Conservation (phyloP, 1,284 basidiomycete species). For the Trichosporon faecale region DNA sequence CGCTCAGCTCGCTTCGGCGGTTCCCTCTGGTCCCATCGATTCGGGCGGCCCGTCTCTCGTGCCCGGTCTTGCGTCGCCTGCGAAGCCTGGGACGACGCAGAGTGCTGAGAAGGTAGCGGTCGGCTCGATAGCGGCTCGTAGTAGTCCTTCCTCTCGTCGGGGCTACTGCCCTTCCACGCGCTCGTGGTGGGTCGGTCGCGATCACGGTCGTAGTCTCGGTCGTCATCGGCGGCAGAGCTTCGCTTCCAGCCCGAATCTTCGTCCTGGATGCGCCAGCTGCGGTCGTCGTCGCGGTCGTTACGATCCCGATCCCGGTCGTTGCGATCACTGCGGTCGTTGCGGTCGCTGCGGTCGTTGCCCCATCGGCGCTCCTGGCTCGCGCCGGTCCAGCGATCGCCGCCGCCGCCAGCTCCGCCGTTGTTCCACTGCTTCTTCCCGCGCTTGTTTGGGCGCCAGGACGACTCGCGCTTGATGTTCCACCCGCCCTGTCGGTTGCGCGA, state of each 20-base stretch:
- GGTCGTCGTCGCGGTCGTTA: constrained; percentile 12
- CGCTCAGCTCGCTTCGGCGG: not conserved
- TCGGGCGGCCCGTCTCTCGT: not conserved
- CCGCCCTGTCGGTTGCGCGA: constrained; percentile 6
- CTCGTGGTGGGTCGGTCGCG: constrained; percentile 4
- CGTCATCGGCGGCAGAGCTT: constrained; percentile 6
- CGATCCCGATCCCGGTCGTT: constrained; percentile 11
- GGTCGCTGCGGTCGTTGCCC: constrained; percentile 14
- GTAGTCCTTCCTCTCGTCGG: constrained; percentile 9
- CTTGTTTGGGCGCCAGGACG: constrained; percentile 24
- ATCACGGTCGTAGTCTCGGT: constrained; percentile 11
- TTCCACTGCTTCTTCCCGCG: not conserved
- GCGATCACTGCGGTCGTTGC: constrained; percentile 15
- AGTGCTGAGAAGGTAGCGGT: not conserved
- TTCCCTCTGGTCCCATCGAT: constrained; percentile 1
- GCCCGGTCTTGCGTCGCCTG: not conserved
- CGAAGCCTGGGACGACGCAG: not conserved
- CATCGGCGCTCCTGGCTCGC: not conserved
- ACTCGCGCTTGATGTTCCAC: constrained; percentile 23
- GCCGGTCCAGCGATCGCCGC: not conserved
- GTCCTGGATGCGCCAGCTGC: not conserved
- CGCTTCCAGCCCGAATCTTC: constrained; percentile 14
- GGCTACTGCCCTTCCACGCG: constrained; percentile 7
- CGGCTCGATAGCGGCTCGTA: constrained; percentile 3
- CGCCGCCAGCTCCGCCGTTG: not conserved